Base-by-base conservation (phyloP, 2,329 filamentous ascomycete species). In the Aspergillus fijiensis region DNA sequence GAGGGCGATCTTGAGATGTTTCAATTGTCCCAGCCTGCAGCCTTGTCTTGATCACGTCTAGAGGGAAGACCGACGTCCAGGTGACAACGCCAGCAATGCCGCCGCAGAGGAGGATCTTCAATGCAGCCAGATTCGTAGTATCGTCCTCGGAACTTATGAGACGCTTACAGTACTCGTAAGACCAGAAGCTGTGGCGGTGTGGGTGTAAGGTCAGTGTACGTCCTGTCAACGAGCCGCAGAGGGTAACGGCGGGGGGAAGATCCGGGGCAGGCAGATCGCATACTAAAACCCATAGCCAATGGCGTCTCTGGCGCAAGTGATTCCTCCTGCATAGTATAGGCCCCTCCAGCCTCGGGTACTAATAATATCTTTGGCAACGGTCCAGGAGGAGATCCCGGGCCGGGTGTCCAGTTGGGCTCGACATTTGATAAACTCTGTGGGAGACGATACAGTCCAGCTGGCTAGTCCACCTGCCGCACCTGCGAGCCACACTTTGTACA, bases 241-340 rank as follows among this genome's bases (percentile, higher is more conserved):
- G n/a, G 25, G 50, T 51, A 49, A 29, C 27, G 27, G 48, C 47
- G 58, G 48, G 57, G 62, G 42, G 51, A 29, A 63, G 48, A 60
- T 57, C 50, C 19, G 58, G 63, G 58, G 55, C 49, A 63, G 29
- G 52, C 39, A 49, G 31, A 49, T 49, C 57, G 70, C 82, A 69
- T 80, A 87, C 84, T 97, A 98, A 75, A 97, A 97, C 0, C 93
- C 94, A 77, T 97, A 98, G n/a, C 94, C 94, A 58, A 97, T 85
- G 60, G 89, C 89, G 76, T 98, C 94, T 53, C 94, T 84, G 47
- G 94, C 72, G 56, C 89, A 91, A 0, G 94, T 98, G 16, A 97
- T 86, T 0, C 79, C 81, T 21, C 94, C 94, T 21, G 92, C 94
- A 63, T 87, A 84, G 72, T 96, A 97, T 23, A 97, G 76, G 0